phyloP scores from a whole-genome alignment of 106 monocot genomes.

The Dioscorea dumetorum region DNA sequence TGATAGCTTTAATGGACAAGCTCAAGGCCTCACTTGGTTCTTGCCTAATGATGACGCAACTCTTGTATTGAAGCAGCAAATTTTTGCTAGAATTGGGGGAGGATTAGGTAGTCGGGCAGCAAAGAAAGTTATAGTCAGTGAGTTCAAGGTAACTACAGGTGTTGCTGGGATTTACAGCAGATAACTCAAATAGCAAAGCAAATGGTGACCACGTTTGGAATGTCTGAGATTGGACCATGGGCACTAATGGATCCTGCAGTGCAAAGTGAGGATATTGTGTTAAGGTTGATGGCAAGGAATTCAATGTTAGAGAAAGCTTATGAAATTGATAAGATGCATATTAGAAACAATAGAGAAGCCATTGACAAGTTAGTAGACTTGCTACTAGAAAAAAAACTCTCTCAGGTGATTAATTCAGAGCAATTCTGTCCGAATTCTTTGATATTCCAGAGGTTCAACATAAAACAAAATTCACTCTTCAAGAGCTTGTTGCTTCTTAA shows the following conservation, averaged over 20 bases:
- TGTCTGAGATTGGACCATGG: constrained; percentile 74
- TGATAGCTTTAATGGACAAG: too few relatives aligned
- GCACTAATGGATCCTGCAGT: constrained; percentile 39
- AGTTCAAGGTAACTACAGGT: constrained; percentile 62
- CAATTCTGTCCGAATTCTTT: constrained; percentile 29
- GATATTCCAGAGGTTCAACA: background rate
- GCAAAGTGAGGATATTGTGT: constrained; percentile 27
- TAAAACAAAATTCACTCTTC: constrained; percentile 1
- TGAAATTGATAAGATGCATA: constrained; percentile 31
- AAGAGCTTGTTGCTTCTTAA: constrained; percentile 30
- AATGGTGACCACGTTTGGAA: constrained; percentile 68
- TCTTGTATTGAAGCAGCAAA: constrained; percentile 52
- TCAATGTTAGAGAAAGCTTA: constrained; percentile 44
- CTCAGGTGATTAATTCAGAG: constrained; percentile 38
- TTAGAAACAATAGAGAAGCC: constrained; percentile 33
- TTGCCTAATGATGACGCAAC: constrained; percentile 44
- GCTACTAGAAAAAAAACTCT: constrained; percentile 36
- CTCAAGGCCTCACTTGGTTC: constrained; percentile 74
- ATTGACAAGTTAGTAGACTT: constrained; percentile 36
- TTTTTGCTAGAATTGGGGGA: constrained; percentile 64
- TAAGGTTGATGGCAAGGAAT: constrained; percentile 46
- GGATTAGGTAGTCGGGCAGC: constrained; percentile 61
- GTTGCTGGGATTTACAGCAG: constrained; percentile 65
- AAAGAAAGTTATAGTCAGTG: constrained; percentile 63
- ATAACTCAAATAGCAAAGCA: constrained; percentile 54